These are phyloP conservation scores for Gonapodya prolifera DNA, from an alignment of 192 early-diverging fungal genomes.

Conservation along the genomic window DNA sequence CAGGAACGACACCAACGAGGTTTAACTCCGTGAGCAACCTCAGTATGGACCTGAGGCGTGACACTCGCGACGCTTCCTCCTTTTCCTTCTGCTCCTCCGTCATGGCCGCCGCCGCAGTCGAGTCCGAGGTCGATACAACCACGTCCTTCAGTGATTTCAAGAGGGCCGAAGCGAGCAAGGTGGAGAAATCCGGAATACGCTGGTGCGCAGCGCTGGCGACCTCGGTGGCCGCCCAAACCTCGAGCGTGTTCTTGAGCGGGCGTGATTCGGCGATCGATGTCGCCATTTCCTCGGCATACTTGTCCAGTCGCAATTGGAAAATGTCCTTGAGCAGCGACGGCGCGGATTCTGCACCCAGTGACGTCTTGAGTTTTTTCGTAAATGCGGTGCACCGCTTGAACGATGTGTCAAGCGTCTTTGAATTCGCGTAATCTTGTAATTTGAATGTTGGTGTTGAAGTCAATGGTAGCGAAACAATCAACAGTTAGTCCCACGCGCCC, in stretches of 20 bases:
- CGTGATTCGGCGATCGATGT: constrained; percentile 60
- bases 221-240: constrained; percentile 73
- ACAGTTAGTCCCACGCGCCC: not conserved
- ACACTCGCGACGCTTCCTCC: constrained; percentile 61
- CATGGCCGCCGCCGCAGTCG: constrained; percentile 32
- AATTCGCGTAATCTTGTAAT: not conserved
- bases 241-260: constrained; percentile 48
- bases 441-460: not conserved
- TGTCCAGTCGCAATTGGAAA: constrained; percentile 79
- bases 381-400: constrained; percentile 97
- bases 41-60: constrained; percentile 49
- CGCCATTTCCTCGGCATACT: constrained; percentile 90
- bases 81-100: constrained; percentile 72
- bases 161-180: constrained; percentile 46
- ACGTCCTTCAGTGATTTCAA: constrained; percentile 44
- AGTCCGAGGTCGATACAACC: constrained; percentile 19
- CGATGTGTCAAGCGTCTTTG: constrained; percentile 69
- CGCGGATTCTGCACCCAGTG: constrained; percentile 46
- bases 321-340: constrained; percentile 69
- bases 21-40: constrained; percentile 72
- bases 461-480: too few relatives aligned
- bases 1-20: constrained; percentile 49
- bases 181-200: constrained; percentile 76
- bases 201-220: constrained; percentile 70
- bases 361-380: constrained; percentile 77